Percentiles rank a stretch among this genome's conserved stretches.
Conservation (phyloP, 176 grass and related monocot species). For the Otatea glauca region DNA sequence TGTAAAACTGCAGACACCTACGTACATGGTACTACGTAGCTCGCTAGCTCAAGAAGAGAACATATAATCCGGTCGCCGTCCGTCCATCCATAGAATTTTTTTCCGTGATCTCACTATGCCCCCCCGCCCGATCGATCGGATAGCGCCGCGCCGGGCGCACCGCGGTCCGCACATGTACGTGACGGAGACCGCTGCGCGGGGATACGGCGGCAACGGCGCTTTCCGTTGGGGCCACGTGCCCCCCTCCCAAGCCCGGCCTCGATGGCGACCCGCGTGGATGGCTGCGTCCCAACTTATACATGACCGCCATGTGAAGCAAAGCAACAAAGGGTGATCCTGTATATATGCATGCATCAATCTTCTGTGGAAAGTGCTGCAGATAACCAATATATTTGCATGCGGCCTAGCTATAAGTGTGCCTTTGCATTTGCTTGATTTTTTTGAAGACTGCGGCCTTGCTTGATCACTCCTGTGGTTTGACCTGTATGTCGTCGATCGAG, state of each 20-base stretch:
- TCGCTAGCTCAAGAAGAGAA: background rate
- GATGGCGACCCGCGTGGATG: slow-evolving; percentile 21
- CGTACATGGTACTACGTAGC: background rate
- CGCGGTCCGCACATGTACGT: background rate
- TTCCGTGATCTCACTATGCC: background rate
- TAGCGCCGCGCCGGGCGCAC: background rate
- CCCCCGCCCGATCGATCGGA: background rate
- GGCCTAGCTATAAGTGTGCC: background rate
- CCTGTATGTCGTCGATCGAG: background rate
- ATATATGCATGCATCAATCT: background rate
- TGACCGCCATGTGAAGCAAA: background rate
- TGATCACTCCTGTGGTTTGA: background rate
- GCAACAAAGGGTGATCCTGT: background rate
- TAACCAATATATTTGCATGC: background rate
- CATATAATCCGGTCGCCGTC: background rate
- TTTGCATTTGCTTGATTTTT: background rate
- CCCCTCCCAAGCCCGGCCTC: background rate
- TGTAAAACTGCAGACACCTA: background rate
- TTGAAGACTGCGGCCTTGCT: background rate
- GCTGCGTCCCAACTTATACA: background rate
- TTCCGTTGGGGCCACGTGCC: background rate
- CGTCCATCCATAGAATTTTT: too few species aligned
- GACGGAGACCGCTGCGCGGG: slow-evolving; percentile 5
- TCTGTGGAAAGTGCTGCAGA: background rate
- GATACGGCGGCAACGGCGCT: slow-evolving; percentile 18